Base-by-base conservation (phyloP, 805 yeast species). In the Yarrowia hollandica region DNA sequence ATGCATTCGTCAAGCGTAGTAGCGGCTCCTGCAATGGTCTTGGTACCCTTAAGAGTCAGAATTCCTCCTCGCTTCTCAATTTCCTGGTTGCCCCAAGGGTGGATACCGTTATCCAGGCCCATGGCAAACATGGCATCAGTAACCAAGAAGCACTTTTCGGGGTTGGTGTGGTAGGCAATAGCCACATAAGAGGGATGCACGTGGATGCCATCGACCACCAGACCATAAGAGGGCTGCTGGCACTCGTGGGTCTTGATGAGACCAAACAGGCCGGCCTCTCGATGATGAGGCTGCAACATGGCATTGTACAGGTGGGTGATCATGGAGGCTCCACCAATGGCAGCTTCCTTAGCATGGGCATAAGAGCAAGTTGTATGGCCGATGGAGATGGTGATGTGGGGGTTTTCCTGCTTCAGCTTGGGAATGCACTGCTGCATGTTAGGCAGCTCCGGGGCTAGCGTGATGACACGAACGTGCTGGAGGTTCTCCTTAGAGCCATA, bases 1-100 rank as follows among this genome's bases (percentile, higher is more conserved):
- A 81, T 68, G 65, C 83, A 79, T 56, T 74, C 74, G 22, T 80
- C 77, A 55, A 81, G 74, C 26, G 79, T 76, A 8, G 84, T 79
- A n/a, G 83, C 84, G 16, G 82, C 78, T 23, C 86, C 86, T 9
- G 86, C 86, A 68, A 82, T 77, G 8, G 84, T 82, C 57, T 76
- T 74, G 9, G 84, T 80, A 28, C 82, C 83, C 66, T 80, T 73
- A 62, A 82, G 73, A 57, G 73, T 73, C 62, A 81, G 71, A 41
- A 72, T 68, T 39, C 74, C 67, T n/a, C 82, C 84, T 18, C 71
- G 70, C 67, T 82, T 82, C 30, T 71, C 77, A 19, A 82, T 76
- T 50, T 65, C 68, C 69, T 79, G 80, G 59, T 74, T 72, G 60
- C 72, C 74, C 82, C 85, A 81, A 62, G 72, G 70, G 66, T 82